Evolutionary conservation across 1,284 basidiomycete species (phyloP).

Genomic region (Cutaneotrichosporon sp.): DNA sequence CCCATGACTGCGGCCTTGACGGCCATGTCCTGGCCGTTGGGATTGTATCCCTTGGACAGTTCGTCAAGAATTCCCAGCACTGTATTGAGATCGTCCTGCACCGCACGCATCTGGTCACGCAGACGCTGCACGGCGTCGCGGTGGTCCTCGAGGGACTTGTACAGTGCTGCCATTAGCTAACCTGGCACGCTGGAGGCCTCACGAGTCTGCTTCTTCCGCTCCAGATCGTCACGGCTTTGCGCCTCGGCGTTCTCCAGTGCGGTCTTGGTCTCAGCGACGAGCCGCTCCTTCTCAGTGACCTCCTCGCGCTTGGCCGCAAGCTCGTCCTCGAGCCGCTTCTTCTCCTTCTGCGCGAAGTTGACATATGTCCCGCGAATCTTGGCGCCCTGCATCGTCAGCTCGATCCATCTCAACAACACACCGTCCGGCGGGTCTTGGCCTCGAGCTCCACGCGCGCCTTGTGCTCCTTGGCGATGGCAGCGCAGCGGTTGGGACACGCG

Average conservation of each 20-base stretch:
- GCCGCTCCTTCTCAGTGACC: conserved; percentile 59
- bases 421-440: conserved; percentile 72
- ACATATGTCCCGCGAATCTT: conserved; percentile 89
- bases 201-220: conserved; percentile 81
- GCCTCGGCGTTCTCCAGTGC: conserved; percentile 34
- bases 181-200: conserved; percentile 41
- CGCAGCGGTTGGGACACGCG: conserved; percentile 74
- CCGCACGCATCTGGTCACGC: conserved; percentile 58
- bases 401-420: conserved; percentile 43
- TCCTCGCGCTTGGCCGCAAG: conserved; percentile 58
- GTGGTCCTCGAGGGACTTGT: conserved; percentile 67
- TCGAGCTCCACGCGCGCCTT: conserved; percentile 63
- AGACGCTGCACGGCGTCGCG: conserved; percentile 71
- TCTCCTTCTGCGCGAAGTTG: conserved; percentile 78
- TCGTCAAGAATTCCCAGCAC: conserved; percentile 65
- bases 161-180: conserved; percentile 59
- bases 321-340: conserved; percentile 65
- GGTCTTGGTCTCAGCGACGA: conserved; percentile 42
- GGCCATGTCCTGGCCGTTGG: conserved; percentile 96
- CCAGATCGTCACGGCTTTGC: conserved; percentile 51
- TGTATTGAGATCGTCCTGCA: conserved; percentile 10
- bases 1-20: conserved; percentile 93
- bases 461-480: conserved; percentile 67
- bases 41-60: conserved; percentile 84
- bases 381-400: conserved; percentile 60